Evolutionary conservation across 345 rosid genomes (phyloP).

Genomic region (Corchorus olitorius): DNA sequence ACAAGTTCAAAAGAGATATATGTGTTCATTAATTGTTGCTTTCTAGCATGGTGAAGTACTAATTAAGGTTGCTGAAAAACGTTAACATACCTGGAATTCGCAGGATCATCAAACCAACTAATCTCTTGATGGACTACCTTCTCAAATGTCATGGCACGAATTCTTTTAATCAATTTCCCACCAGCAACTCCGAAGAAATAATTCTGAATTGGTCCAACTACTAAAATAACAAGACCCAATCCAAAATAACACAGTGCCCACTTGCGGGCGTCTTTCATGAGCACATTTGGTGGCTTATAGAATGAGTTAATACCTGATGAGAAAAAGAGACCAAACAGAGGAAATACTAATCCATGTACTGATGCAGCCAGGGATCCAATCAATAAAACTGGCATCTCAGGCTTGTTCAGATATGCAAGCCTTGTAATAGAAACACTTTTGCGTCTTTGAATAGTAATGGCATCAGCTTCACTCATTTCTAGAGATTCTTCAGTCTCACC

Average conservation of each 20-base stretch:
- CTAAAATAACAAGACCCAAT: conserved; percentile 36
- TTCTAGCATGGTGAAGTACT: neutral
- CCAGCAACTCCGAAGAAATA: conserved; percentile 82
- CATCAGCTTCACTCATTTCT: neutral
- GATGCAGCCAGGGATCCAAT: conserved; percentile 64
- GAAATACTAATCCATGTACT: conserved; percentile 65
- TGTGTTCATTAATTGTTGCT: too few relatives aligned
- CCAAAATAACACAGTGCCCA: conserved; percentile 60
- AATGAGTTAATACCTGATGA: conserved; percentile 70
- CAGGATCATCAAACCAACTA: conserved; percentile 83
- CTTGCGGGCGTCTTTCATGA: conserved; percentile 53
- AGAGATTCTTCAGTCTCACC: conserved; percentile 26
- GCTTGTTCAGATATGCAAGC: conserved; percentile 69
- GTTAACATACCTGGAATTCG: conserved; percentile 71
- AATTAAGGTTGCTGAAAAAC: neutral
- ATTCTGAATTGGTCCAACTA: conserved; percentile 60
- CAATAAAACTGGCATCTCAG: conserved; percentile 59
- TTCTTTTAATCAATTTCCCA: conserved; percentile 68
- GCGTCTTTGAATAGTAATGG: conserved; percentile 25
- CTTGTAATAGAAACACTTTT: conserved; percentile 57
- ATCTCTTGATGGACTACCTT: conserved; percentile 83
- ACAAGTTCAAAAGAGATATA: neutral
- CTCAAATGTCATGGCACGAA: conserved; percentile 66
- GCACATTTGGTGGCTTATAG: conserved; percentile 43
- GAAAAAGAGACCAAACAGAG: conserved; percentile 71